These are phyloP conservation scores for Rubus idaeus DNA, from an alignment of 306 rosid species.

Conservation along the genomic window DNA sequence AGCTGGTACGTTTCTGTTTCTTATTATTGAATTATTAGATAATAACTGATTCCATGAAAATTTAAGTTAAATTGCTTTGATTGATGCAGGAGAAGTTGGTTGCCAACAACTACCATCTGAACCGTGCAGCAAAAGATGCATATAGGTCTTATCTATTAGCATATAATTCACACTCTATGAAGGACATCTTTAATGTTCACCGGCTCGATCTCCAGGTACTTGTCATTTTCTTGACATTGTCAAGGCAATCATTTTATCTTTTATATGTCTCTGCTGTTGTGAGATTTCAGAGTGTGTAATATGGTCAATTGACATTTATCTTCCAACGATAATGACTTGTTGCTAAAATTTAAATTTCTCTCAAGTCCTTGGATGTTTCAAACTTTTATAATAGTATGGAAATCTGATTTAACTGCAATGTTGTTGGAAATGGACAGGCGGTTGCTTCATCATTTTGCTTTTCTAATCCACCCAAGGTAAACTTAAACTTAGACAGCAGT, in stretches of 20 bases:
- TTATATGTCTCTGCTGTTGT: neutral
- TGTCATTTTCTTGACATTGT: neutral
- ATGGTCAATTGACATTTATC: neutral
- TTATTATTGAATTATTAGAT: slow-evolving; percentile 4
- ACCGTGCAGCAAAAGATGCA: slow-evolving; percentile 79
- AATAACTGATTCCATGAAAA: neutral
- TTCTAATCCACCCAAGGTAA: slow-evolving; percentile 83
- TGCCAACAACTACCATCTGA: slow-evolving; percentile 63
- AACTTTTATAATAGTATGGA: neutral
- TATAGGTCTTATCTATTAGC: slow-evolving; percentile 79
- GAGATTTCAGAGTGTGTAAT: no score
- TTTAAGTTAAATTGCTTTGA: slow-evolving; percentile 18
- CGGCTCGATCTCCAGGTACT: slow-evolving; percentile 82
- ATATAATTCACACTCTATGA: slow-evolving; percentile 91
- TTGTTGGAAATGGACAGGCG: slow-evolving; percentile 50
- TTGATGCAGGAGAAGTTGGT: slow-evolving; percentile 82
- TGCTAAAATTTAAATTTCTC: neutral
- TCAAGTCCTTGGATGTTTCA: neutral
- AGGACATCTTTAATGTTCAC: slow-evolving; percentile 86
- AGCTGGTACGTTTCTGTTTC: slow-evolving; percentile 56
- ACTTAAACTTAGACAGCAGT: slow-evolving; percentile 71
- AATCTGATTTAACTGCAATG: neutral
- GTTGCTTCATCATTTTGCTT: slow-evolving; percentile 85
- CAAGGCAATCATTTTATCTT: no score
- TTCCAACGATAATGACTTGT: neutral